These are phyloP conservation scores for Hortaea werneckii DNA, from an alignment of 2,329 filamentous ascomycete genomes.

Conservation along the genomic window DNA sequence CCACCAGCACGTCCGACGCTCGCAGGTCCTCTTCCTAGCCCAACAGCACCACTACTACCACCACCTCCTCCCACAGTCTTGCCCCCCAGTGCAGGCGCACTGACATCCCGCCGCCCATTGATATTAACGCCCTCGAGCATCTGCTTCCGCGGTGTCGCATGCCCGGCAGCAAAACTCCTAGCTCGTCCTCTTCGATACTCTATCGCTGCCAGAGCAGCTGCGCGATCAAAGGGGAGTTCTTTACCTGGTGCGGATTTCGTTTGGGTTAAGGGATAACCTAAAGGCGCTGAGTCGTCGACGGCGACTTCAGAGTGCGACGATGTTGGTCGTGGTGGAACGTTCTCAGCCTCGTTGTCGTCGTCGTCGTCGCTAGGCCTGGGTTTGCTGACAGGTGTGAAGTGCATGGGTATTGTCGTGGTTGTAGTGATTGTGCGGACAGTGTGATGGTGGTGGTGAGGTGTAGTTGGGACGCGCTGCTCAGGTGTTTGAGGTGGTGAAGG, in stretches of 20 bases:
- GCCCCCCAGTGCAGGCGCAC: slow-evolving; percentile 29
- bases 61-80: slow-evolving; percentile 7
- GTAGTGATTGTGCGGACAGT: slow-evolving; percentile 35
- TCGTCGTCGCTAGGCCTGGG: slow-evolving; percentile 5
- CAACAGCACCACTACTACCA: slow-evolving; percentile 4
- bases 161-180: slow-evolving; percentile 55
- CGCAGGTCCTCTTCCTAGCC: background rate
- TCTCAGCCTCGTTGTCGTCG: slow-evolving; percentile 11
- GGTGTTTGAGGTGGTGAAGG: slow-evolving; percentile 25
- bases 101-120: slow-evolving; percentile 37
- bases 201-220: slow-evolving; percentile 67
- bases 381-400: slow-evolving; percentile 34
- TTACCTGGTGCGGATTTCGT: slow-evolving; percentile 7
- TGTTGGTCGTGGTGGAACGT: slow-evolving; percentile 7
- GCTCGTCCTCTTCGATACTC: slow-evolving; percentile 61
- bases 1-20: background rate
- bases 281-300: slow-evolving; percentile 5
- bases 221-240: slow-evolving; percentile 40
- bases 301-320: slow-evolving; percentile 1
- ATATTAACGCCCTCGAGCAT: slow-evolving; percentile 40
- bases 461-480: slow-evolving; percentile 12
- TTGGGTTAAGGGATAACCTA: background rate
- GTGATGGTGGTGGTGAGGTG: slow-evolving; percentile 13
- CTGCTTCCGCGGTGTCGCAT: slow-evolving; percentile 51
- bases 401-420: slow-evolving; percentile 39